A percentile compares a stretch with the other conserved stretches of the same genome.
Conservation (phyloP, 108 stramenopile genomes). For the Conticribra weissflogii region DNA sequence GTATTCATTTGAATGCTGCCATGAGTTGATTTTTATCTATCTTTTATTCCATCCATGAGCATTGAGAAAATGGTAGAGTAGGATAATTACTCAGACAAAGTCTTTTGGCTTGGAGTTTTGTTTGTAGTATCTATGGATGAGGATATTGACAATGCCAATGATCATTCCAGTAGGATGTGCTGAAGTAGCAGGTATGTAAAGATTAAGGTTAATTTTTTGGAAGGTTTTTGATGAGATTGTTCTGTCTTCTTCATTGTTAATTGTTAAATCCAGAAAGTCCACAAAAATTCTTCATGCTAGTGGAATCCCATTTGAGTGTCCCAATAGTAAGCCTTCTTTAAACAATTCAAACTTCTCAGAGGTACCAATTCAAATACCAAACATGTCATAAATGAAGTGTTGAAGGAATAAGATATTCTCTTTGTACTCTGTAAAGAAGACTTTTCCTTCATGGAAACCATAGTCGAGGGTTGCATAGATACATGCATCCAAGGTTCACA, state of each 20-base stretch:
- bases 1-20: background rate
- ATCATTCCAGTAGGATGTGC: background rate
- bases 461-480: constrained; percentile 24
- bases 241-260: background rate
- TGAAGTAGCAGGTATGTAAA: background rate
- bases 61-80: too few species aligned
- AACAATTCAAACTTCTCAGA: background rate
- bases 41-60: too few species aligned
- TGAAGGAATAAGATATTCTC: background rate
- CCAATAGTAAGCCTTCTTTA: background rate
- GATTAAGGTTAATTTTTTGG: background rate
- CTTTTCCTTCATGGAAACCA: background rate
- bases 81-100: too few species aligned
- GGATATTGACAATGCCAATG: background rate
- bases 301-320: background rate
- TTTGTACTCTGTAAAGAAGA: background rate
- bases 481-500: constrained; percentile 21
- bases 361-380: background rate
- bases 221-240: background rate
- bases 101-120: background rate
- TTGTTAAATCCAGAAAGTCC: background rate
- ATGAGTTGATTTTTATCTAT: too few species aligned
- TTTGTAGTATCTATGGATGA: background rate
- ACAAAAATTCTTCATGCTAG: background rate
- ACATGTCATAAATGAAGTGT: background rate